phyloP scores from a whole-genome alignment of 805 yeast genomes.

The Candida pseudofarinosa region DNA sequence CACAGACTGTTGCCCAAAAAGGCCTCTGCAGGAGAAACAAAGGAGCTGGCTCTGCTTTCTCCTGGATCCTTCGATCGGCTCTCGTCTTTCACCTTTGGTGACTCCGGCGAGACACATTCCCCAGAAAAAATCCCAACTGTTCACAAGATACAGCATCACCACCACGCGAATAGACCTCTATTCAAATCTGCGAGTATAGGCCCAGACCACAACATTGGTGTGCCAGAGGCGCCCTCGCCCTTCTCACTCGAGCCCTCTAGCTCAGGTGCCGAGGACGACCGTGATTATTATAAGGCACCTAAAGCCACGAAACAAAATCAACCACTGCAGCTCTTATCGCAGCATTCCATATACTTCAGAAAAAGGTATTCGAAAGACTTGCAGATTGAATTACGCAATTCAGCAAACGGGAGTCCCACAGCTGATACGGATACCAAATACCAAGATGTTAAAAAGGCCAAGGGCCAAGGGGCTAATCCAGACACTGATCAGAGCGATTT shows the following conservation, averaged over 20 bases:
- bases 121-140: slow-evolving; percentile 3
- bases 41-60: not conserved
- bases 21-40: not conserved
- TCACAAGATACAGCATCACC: slow-evolving; percentile 2
- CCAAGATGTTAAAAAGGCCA: not conserved
- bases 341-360: slow-evolving; percentile 27
- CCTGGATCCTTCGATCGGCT: not conserved
- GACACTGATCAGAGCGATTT: not conserved
- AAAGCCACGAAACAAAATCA: slow-evolving; percentile 7
- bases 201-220: not conserved
- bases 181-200: not conserved
- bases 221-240: not conserved
- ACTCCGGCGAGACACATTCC: not conserved
- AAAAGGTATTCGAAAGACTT: slow-evolving; percentile 34
- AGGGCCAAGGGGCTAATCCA: not conserved
- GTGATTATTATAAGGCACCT: not conserved
- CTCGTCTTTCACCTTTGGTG: not conserved
- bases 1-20: slow-evolving; percentile 6
- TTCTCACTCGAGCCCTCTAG: not conserved
- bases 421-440: slow-evolving; percentile 10
- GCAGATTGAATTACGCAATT: slow-evolving; percentile 29
- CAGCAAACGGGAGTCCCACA: not conserved
- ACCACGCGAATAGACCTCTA: not conserved
- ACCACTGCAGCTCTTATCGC: slow-evolving; percentile 7
- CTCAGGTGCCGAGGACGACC: not conserved